Percentiles rank a stretch among this genome's conserved stretches.
These are phyloP conservation scores for Vinca major DNA, from an alignment of 305 asterid species.

Conservation along the genomic window DNA sequence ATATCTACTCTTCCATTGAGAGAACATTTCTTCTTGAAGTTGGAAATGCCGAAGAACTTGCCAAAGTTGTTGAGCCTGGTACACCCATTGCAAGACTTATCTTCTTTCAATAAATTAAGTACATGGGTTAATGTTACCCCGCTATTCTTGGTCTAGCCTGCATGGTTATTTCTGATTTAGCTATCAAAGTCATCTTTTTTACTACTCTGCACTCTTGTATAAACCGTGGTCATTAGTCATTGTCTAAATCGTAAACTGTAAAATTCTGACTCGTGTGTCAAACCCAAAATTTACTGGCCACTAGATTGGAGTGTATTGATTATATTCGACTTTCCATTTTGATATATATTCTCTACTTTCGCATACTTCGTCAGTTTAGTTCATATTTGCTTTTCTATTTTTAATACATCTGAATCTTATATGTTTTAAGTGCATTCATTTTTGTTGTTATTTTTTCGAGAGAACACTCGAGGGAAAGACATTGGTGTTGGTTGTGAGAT, in stretches of 20 bases:
- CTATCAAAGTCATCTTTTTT: neutral
- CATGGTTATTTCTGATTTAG: neutral
- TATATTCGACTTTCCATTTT: neutral
- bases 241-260: neutral
- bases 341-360: neutral
- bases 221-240: neutral
- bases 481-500: neutral
- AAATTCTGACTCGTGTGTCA: neutral
- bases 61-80: conserved; percentile 68
- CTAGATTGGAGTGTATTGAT: neutral
- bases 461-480: neutral
- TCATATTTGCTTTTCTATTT: neutral
- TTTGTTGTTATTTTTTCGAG: neutral
- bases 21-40: conserved; percentile 71
- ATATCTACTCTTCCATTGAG: conserved; percentile 47
- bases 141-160: neutral
- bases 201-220: neutral
- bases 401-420: neutral
- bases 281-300: neutral
- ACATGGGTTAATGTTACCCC: neutral
- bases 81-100: conserved; percentile 14
- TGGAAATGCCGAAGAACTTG: conserved; percentile 71
- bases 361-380: neutral
- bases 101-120: neutral
- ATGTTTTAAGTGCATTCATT: neutral